Percentiles rank a stretch among this genome's conserved stretches.
These are phyloP conservation scores for Acanthamoeba triangularis DNA, from an alignment of 208 protist species.

Conservation along the genomic window DNA sequence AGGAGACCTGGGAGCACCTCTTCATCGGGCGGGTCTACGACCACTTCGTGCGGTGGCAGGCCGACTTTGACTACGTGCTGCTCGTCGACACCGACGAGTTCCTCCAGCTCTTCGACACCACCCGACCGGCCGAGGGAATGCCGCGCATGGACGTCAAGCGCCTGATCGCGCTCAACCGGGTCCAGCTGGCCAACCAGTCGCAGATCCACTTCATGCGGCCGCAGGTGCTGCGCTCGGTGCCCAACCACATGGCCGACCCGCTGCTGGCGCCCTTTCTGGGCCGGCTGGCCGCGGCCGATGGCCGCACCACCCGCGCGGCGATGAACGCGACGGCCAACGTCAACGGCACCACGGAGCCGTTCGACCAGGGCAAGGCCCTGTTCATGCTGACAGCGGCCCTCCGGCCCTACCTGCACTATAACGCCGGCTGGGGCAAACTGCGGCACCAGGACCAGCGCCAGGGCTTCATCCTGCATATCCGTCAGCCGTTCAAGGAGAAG, in stretches of 20 bases:
- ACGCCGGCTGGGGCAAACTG: not conserved
- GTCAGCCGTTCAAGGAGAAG: not conserved
- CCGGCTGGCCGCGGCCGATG: not conserved
- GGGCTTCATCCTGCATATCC: slow-evolving; percentile 4
- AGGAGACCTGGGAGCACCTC: not conserved
- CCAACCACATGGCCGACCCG: not conserved
- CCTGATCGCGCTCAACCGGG: not conserved
- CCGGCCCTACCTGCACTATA: not conserved
- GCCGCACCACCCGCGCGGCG: not conserved
- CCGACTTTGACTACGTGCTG: slow-evolving; percentile 2
- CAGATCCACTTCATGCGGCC: not conserved
- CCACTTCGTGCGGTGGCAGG: slow-evolving; percentile 21
- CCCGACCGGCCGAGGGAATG: no score
- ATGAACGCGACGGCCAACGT: not conserved
- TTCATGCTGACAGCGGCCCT: not conserved
- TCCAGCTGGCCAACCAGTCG: not conserved
- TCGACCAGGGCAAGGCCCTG: not conserved
- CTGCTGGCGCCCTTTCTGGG: not conserved
- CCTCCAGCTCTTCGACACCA: not conserved
- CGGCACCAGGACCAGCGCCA: not conserved
- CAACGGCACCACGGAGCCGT: not conserved
- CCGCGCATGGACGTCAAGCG: not conserved
- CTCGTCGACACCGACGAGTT: slow-evolving; percentile 42
- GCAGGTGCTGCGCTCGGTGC: not conserved
- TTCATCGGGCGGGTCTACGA: not conserved